These are phyloP conservation scores for Collybia sordida DNA, from an alignment of 768 basidiomycete species.

Conservation along the genomic window DNA sequence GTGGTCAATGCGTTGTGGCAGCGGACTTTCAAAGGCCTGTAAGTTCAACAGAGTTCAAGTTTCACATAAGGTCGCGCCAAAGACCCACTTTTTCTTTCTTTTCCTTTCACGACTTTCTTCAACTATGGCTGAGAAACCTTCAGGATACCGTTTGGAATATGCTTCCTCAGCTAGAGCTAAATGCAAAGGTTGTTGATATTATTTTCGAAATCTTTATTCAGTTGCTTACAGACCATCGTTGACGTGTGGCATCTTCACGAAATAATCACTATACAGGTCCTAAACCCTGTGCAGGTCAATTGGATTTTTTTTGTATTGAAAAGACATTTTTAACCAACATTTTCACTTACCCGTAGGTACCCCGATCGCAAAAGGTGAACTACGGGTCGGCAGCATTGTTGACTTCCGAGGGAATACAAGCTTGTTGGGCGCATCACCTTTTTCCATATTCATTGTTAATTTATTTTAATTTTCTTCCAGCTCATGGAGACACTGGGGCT, in stretches of 20 bases:
- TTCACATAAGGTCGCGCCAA: slow-evolving; percentile 32
- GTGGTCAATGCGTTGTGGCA: slow-evolving; percentile 46
- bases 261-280: slow-evolving; percentile 47
- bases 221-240: slow-evolving; percentile 19
- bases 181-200: slow-evolving; percentile 64
- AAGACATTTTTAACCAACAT: slow-evolving; percentile 15
- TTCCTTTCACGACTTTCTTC: slow-evolving; percentile 18
- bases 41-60: slow-evolving; percentile 23
- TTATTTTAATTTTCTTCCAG: slow-evolving; percentile 31
- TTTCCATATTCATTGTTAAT: background rate
- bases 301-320: background rate
- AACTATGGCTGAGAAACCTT: slow-evolving; percentile 48
- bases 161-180: slow-evolving; percentile 65
- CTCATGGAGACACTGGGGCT: slow-evolving; percentile 91
- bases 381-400: slow-evolving; percentile 74
- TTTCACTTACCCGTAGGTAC: slow-evolving; percentile 47
- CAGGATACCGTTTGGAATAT: slow-evolving; percentile 80
- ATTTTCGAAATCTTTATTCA: background rate
- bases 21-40: slow-evolving; percentile 45
- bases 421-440: slow-evolving; percentile 48
- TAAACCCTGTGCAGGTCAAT: slow-evolving; percentile 72
- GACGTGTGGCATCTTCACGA: slow-evolving; percentile 19
- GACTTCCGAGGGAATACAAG: slow-evolving; percentile 69
- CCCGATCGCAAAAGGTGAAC: slow-evolving; percentile 64
- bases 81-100: slow-evolving; percentile 11